These are phyloP conservation scores for Dioscorea dumetorum DNA, from an alignment of 106 monocot genomes.

Conservation along the genomic window DNA sequence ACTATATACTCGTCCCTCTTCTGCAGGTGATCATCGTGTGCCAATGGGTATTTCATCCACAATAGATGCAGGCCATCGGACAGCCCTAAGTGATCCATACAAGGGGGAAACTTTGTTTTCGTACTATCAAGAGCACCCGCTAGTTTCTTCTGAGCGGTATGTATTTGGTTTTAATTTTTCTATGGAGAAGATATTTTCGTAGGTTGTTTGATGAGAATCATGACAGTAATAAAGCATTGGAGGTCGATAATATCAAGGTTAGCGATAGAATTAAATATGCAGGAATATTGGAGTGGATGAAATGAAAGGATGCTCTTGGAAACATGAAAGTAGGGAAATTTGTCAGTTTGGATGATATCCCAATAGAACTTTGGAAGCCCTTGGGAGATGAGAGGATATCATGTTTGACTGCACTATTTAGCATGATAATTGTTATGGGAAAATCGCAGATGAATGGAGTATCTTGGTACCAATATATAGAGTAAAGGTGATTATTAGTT, in stretches of 20 bases:
- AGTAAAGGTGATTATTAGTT: too few species aligned
- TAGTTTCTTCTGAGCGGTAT: conserved; percentile 11
- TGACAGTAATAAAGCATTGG: not conserved
- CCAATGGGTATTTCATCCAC: conserved; percentile 1
- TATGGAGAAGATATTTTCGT: not conserved
- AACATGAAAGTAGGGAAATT: not conserved
- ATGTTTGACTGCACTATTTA: too few species aligned
- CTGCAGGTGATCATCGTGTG: conserved; percentile 4
- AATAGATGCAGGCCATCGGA: conserved; percentile 7
- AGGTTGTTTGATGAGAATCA: not conserved
- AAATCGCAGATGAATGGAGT: too few species aligned
- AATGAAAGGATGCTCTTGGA: not conserved
- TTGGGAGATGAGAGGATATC: too few species aligned
- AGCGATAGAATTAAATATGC: too few species aligned
- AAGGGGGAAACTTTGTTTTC: conserved; percentile 1
- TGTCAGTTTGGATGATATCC: not conserved
- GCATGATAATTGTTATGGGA: too few species aligned
- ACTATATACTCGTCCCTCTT: not conserved
- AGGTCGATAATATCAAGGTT: too few species aligned
- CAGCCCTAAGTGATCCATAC: conserved; percentile 10
- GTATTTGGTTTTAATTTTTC: not conserved
- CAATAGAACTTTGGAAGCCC: too few species aligned
- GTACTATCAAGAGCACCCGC: conserved; percentile 11
- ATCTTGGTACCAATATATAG: too few species aligned
- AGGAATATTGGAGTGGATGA: too few species aligned